phyloP scores from a whole-genome alignment of 2,329 filamentous ascomycete species.

The Pestalotiopsis sp. region DNA sequence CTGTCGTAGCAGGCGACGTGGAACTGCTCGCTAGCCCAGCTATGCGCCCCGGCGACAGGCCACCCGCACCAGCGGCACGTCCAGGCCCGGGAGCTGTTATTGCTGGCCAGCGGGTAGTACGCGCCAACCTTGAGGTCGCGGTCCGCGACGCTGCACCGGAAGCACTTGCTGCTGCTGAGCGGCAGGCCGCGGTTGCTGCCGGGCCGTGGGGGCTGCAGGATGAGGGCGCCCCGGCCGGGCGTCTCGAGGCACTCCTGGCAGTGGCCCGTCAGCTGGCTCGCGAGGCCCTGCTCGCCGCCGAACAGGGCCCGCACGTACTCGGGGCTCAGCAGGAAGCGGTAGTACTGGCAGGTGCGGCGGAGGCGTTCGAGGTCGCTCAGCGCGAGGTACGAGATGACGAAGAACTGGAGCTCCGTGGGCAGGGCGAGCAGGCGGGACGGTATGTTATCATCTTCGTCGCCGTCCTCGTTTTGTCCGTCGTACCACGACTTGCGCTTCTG shows the following conservation, averaged over 20 bases:
- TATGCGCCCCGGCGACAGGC: constrained; percentile 34
- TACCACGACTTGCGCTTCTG: constrained; percentile 10
- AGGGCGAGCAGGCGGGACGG: constrained; percentile 34
- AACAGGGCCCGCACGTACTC: constrained; percentile 38
- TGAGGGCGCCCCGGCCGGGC: constrained; percentile 31
- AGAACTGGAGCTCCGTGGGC: constrained; percentile 44
- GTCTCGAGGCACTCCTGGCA: constrained; percentile 43
- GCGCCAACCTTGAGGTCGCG: constrained; percentile 40
- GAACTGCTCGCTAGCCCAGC: constrained; percentile 41
- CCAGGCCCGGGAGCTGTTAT: constrained; percentile 30
- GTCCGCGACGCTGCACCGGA: constrained; percentile 39
- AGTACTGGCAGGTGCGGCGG: constrained; percentile 41
- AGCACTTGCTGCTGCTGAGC: constrained; percentile 40
- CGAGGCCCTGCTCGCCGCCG: constrained; percentile 32
- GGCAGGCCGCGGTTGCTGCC: constrained; percentile 10
- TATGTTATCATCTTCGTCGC: not conserved
- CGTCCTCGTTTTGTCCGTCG: not conserved
- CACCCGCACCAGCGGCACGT: constrained; percentile 49
- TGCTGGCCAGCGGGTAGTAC: constrained; percentile 37
- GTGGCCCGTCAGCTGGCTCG: constrained; percentile 36
- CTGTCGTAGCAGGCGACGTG: constrained; percentile 40
- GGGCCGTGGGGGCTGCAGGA: constrained; percentile 34
- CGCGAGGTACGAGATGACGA: constrained; percentile 41
- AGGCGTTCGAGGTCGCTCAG: constrained; percentile 47
- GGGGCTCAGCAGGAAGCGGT: constrained; percentile 38